These are phyloP conservation scores for Pulveroboletus ravenelii DNA, from an alignment of 768 basidiomycete genomes.

Conservation along the genomic window DNA sequence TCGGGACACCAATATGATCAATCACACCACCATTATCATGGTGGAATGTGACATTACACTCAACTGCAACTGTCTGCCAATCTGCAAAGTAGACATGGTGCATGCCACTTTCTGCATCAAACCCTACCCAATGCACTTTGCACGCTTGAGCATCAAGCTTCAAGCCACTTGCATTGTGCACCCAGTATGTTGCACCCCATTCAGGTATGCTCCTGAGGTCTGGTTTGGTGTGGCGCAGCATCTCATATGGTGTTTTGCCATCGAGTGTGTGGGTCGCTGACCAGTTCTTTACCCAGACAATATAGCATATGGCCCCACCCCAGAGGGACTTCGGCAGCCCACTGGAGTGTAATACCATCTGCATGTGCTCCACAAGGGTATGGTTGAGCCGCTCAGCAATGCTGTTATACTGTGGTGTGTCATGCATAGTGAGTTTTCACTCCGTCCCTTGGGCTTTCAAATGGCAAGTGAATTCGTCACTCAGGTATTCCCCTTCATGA, in stretches of 20 bases:
- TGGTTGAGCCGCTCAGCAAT: no score
- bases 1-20: no score
- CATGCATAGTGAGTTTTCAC: neutral
- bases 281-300: neutral
- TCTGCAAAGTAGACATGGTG: neutral
- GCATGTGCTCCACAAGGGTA: no score
- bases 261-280: neutral
- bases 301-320: neutral
- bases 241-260: neutral
- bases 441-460: neutral
- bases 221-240: neutral
- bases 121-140: neutral
- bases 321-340: neutral
- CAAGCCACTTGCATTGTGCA: neutral
- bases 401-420: neutral
- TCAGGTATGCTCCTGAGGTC: rapidly evolving
- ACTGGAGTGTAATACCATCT: neutral
- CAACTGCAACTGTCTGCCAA: neutral
- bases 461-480: neutral
- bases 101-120: neutral
- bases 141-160: neutral
- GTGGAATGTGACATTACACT: neutral
- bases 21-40: neutral
- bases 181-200: neutral
- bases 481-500: neutral